phyloP scores from a whole-genome alignment of 2,329 filamentous ascomycete genomes.

The Rhynchosporium secalis region DNA sequence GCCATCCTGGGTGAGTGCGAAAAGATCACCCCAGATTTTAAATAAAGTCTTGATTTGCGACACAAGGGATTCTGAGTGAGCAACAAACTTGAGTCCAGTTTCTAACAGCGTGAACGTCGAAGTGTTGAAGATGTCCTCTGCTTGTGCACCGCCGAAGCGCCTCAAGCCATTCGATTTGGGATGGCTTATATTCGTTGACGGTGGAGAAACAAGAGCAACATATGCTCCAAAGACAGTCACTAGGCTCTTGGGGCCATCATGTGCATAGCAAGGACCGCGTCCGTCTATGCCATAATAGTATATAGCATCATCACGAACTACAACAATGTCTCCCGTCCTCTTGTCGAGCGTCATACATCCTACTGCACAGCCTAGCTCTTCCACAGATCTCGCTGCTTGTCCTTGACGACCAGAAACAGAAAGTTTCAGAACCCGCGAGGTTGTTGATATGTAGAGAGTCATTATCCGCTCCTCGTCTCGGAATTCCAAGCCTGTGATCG shows the following conservation, averaged over 20 bases:
- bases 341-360: slow-evolving; percentile 91
- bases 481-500: slow-evolving; percentile 88
- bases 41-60: slow-evolving; percentile 80
- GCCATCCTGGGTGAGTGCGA: slow-evolving; percentile 85
- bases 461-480: slow-evolving; percentile 59
- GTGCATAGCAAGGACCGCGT: slow-evolving; percentile 83
- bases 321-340: slow-evolving; percentile 77
- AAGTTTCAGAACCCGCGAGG: slow-evolving; percentile 80
- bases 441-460: slow-evolving; percentile 90
- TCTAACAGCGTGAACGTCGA: slow-evolving; percentile 91
- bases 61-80: slow-evolving; percentile 82
- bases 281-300: slow-evolving; percentile 90
- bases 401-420: slow-evolving; percentile 87
- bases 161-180: slow-evolving; percentile 56
- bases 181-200: slow-evolving; percentile 51
- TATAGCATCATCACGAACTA: slow-evolving; percentile 93
- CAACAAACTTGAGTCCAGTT: slow-evolving; percentile 84
- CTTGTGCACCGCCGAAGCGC: slow-evolving; percentile 69
- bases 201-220: slow-evolving; percentile 81
- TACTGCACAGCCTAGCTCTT: slow-evolving; percentile 87
- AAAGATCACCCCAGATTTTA: slow-evolving; percentile 87
- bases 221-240: slow-evolving; percentile 82
- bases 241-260: slow-evolving; percentile 85
- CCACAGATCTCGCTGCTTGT: slow-evolving; percentile 81
- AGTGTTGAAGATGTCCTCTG: slow-evolving; percentile 80